Conservation (phyloP, 257 asterid species). For the Linderniella brevidens region DNA sequence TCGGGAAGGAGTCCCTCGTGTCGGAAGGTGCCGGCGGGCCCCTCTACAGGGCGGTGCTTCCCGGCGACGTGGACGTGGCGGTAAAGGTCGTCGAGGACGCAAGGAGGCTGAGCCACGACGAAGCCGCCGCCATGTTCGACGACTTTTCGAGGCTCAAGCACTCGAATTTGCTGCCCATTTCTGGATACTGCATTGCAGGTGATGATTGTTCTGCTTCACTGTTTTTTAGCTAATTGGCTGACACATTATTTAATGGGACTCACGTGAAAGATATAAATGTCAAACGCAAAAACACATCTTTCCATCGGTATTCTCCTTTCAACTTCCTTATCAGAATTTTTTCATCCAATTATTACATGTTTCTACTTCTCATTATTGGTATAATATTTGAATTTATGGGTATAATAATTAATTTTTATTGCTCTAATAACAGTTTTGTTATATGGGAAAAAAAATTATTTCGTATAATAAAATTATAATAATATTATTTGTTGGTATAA, state of each 20-base stretch:
- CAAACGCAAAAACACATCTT: no score
- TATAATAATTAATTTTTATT: no score
- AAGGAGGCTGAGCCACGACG: constrained; percentile 34
- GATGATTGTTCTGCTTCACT: not conserved
- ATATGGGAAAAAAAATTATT: no score
- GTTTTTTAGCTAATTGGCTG: not conserved
- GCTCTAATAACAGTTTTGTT: no score
- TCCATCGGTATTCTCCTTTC: no score
- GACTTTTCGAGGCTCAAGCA: constrained; percentile 61
- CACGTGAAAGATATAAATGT: constrained; percentile 30
- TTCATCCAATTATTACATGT: no score
- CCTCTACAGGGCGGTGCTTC: constrained; percentile 78
- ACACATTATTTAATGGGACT: constrained; percentile 25
- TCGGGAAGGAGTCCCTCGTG: constrained; percentile 76
- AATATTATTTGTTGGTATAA: no score
- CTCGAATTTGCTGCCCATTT: constrained; percentile 59
- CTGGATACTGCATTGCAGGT: constrained; percentile 97
- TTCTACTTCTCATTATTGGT: no score
- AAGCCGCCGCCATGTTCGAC: constrained; percentile 57
- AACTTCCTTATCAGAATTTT: no score
- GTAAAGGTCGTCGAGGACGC: constrained; percentile 78
- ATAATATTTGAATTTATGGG: no score
- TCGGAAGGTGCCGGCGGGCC: constrained; percentile 89
- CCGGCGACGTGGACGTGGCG: constrained; percentile 92
- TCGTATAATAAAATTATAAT: no score